Conservation (phyloP, 169 alveolate genomes). For the Cryptosporidium sp. region DNA sequence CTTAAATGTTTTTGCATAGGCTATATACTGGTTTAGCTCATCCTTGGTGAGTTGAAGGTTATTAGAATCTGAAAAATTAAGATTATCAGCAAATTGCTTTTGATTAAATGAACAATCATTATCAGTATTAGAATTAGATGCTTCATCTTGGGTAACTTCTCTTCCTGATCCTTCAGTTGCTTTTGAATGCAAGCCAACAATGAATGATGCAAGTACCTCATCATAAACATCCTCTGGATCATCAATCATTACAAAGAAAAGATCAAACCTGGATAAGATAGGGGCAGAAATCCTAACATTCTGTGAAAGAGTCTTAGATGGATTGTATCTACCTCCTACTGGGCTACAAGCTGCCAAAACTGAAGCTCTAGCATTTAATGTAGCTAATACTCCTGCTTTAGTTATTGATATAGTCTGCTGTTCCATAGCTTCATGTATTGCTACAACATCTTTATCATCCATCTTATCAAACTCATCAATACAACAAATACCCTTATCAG, state of each 20-base stretch:
- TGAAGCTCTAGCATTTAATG: constrained; percentile 98
- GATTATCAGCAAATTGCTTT: background rate
- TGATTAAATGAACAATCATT: background rate
- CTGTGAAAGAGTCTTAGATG: constrained; percentile 89
- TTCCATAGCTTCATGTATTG: constrained; percentile 99
- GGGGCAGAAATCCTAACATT: constrained; percentile 97
- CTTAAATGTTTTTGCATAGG: constrained; percentile 90
- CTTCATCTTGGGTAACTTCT: background rate
- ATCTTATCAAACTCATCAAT: constrained; percentile 98
- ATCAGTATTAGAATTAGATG: background rate
- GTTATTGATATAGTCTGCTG: constrained; percentile 97
- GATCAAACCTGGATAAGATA: constrained; percentile 95
- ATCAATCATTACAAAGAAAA: constrained; percentile 94
- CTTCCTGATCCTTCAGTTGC: constrained; percentile 80
- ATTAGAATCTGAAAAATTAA: background rate
- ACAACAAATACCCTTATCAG: constrained; percentile 98
- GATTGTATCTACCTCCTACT: constrained; percentile 94
- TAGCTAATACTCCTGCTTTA: constrained; percentile 98
- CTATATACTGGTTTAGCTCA: constrained; percentile 90
- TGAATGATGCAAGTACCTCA: constrained; percentile 87
- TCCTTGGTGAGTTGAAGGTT: constrained; percentile 84
- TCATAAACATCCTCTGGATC: constrained; percentile 92
- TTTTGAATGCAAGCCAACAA: constrained; percentile 86
- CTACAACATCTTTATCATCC: constrained; percentile 97
- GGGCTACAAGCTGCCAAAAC: constrained; percentile 99